A percentile compares a stretch with the other conserved stretches of the same genome.
phyloP scores from a whole-genome alignment of 1,139 yeast genomes.

The Candida tetrigidarum region DNA sequence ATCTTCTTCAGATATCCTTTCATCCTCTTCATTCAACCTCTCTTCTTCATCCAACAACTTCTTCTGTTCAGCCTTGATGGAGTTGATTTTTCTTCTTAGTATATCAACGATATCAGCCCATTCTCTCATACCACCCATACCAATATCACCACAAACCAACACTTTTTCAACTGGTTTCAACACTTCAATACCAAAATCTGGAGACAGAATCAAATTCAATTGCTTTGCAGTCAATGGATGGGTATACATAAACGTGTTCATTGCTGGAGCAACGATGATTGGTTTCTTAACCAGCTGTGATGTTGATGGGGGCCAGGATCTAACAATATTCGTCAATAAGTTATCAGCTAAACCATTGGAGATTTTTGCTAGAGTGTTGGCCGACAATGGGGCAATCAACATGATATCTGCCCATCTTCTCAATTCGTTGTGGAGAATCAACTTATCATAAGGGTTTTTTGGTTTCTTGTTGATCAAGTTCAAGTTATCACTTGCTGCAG shows the following conservation, averaged over 20 bases:
- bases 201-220: constrained; percentile 53
- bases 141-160: constrained; percentile 93
- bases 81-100: constrained; percentile 55
- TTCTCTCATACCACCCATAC: constrained; percentile 98
- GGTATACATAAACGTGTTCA: constrained; percentile 96
- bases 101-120: constrained; percentile 92
- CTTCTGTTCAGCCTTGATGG: constrained; percentile 34
- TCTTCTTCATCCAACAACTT: constrained; percentile 35
- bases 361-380: constrained; percentile 90
- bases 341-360: constrained; percentile 93
- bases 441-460: constrained; percentile 44
- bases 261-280: constrained; percentile 91
- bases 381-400: constrained; percentile 90
- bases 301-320: constrained; percentile 84
- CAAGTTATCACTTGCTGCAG: constrained; percentile 1
- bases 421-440: constrained; percentile 81
- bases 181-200: constrained; percentile 66
- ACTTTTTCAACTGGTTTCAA: constrained; percentile 94
- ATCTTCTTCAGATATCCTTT: constrained; percentile 39
- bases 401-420: constrained; percentile 96
- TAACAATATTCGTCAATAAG: constrained; percentile 75
- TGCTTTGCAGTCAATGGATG: constrained; percentile 93
- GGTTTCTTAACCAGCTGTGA: constrained; percentile 55
- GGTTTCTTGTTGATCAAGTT: constrained; percentile 26
- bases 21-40: constrained; percentile 43